Evolutionary conservation across 495 filamentous ascomycete species (phyloP).

Genomic region (Alectoria sarmentosa): DNA sequence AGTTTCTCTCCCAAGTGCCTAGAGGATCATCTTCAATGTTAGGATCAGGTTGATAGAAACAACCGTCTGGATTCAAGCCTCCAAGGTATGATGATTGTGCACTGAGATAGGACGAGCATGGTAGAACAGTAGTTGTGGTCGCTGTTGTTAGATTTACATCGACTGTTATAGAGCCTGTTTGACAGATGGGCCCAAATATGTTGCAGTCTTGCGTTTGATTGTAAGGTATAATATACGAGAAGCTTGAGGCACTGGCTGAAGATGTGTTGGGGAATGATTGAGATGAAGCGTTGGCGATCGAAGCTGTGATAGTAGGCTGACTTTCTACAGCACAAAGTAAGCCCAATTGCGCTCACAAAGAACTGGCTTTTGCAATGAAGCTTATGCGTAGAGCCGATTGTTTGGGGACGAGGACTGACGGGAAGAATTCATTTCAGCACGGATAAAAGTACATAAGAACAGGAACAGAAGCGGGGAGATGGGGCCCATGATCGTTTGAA

Average conservation of each 20-base stretch:
- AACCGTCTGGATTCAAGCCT: too few species aligned
- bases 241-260: background rate
- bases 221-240: slow-evolving; percentile 13
- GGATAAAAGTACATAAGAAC: too few species aligned
- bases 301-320: background rate
- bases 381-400: too few species aligned
- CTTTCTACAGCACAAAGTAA: background rate
- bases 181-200: slow-evolving; percentile 12
- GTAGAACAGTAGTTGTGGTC: slow-evolving; percentile 10
- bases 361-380: too few species aligned
- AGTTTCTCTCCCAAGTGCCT: background rate
- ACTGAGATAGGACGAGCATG: slow-evolving; percentile 16
- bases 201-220: slow-evolving; percentile 6
- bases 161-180: slow-evolving; percentile 11
- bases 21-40: background rate
- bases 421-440: background rate
- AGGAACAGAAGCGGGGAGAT: too few species aligned
- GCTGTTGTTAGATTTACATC: background rate
- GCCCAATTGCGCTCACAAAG: background rate
- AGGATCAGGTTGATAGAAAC: background rate
- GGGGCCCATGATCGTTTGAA: too few species aligned
- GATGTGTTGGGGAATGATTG: background rate
- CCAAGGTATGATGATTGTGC: slow-evolving; percentile 9
- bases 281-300: background rate
- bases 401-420: too few species aligned